Evolutionary conservation across 345 rosid species (phyloP), one percentile per base, ranked within the genome.

Genomic region (Carallia pectinifolia): DNA sequence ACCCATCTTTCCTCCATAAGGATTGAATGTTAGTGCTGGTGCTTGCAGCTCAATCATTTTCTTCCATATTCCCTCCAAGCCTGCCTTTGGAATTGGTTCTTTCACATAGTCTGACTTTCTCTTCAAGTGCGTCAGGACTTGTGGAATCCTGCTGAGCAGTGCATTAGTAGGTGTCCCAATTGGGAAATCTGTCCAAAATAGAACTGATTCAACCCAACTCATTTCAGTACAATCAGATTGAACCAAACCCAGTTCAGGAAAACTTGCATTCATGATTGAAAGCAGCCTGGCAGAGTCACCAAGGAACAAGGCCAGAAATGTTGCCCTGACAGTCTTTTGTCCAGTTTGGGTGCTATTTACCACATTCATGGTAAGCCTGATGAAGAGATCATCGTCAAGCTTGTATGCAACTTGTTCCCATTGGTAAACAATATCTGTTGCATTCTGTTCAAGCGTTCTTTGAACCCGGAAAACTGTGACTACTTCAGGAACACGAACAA

Each of bases 91-190:
- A 29, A 79, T 79, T 48, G 65, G 61, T n/a, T 44, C 10, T 31
- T 60, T 48, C 0, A 71, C 79, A 16, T 71, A 79, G 36, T 79
- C 82, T 6, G 82, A 74, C 64, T 79, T 79, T 31, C 69, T 74
- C 61, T 79, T 71, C 33, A 73, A 37, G 48, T 48, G 7, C 7
- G 6, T 17, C 29, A 65, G 37, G 0, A 30, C 44, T 7, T 47
- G 40, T 1, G 75, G 69, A 6, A 64, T 63, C 52, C 81, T 62
- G 29, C 53, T 18, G 6, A 74, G 77, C 61, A 79, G 50, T 6
- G 48, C 40, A 0, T 62, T 30, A 2, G 73, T 37, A 12, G 61
- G 36, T 16, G 76, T 74, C 7, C 52, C 70, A 29, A 9, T 39
- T 2, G 79, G 39, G 37, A 71, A 58, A 29, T 71, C 13, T 29